Conservation (phyloP, 495 filamentous ascomycete genomes). For the Tuber melanosporum region DNA sequence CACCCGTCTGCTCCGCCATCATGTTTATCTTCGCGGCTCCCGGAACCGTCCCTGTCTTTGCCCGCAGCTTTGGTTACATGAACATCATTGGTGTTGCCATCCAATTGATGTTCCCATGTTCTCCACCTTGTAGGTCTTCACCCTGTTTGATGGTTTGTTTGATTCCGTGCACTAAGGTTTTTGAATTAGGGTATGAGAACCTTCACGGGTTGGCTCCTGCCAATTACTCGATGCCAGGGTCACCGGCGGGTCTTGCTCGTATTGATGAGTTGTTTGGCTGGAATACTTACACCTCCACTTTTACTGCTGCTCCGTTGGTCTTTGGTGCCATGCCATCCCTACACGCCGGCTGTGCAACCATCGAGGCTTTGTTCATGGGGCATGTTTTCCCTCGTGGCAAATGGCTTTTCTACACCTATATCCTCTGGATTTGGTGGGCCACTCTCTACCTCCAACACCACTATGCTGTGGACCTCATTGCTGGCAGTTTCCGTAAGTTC, state of each 20-base stretch:
- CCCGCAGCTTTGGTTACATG: constrained; percentile 84
- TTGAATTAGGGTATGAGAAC: constrained; percentile 65
- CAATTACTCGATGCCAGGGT: constrained; percentile 82
- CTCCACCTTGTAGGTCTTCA: constrained; percentile 61
- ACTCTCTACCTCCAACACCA: constrained; percentile 95
- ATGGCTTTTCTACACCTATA: constrained; percentile 71
- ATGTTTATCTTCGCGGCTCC: constrained; percentile 88
- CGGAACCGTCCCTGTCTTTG: constrained; percentile 77
- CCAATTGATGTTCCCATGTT: constrained; percentile 85
- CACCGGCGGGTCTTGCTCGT: constrained; percentile 77
- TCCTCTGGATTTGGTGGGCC: constrained; percentile 93
- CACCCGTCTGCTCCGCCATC: constrained; percentile 64
- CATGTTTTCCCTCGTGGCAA: constrained; percentile 77
- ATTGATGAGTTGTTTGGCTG: constrained; percentile 83
- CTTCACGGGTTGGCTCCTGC: constrained; percentile 79
- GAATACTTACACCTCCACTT: constrained; percentile 84
- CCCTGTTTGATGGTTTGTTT: not conserved
- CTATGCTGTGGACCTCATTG: constrained; percentile 90
- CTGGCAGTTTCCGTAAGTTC: constrained; percentile 62
- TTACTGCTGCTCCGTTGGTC: constrained; percentile 82
- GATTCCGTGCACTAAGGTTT: not conserved
- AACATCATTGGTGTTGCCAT: constrained; percentile 78
- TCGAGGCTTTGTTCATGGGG: constrained; percentile 89
- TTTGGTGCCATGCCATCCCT: constrained; percentile 94
- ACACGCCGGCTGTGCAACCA: constrained; percentile 77